These are phyloP conservation scores for Leccinum truebloodii DNA, from an alignment of 768 basidiomycete genomes.

Conservation along the genomic window DNA sequence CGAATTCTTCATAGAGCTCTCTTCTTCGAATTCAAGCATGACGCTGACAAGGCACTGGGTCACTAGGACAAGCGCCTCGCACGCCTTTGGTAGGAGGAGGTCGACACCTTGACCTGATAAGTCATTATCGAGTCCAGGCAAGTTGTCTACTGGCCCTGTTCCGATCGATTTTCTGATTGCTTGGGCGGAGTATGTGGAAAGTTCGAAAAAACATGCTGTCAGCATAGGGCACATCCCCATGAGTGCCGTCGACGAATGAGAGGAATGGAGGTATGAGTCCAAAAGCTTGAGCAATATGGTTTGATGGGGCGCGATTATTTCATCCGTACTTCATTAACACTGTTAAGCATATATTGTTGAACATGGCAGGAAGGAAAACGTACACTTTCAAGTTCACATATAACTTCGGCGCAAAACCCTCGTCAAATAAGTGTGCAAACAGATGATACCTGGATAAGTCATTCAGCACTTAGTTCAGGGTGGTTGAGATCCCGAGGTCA, in stretches of 20 bases:
- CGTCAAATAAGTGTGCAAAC: slow-evolving; percentile 62
- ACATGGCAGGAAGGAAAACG: slow-evolving; percentile 23
- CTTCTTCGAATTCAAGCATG: slow-evolving; percentile 45
- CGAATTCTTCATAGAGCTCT: slow-evolving; percentile 20
- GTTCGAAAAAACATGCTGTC: slow-evolving; percentile 57
- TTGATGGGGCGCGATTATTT: slow-evolving; percentile 82
- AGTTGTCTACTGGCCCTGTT: slow-evolving; percentile 12
- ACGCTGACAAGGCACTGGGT: slow-evolving; percentile 74
- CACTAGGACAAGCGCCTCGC: slow-evolving; percentile 78
- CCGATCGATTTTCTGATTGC: slow-evolving; percentile 53
- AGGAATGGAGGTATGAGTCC: slow-evolving; percentile 77
- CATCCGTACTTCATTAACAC: slow-evolving; percentile 52
- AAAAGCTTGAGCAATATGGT: slow-evolving; percentile 85
- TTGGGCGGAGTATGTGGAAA: slow-evolving; percentile 57
- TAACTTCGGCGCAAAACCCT: slow-evolving; percentile 55
- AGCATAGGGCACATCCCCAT: slow-evolving; percentile 57
- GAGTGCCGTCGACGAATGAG: slow-evolving; percentile 39
- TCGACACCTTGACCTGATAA: slow-evolving; percentile 48
- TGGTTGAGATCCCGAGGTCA: slow-evolving; percentile 31
- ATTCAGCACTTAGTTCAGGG: slow-evolving; percentile 12
- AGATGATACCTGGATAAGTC: slow-evolving; percentile 56
- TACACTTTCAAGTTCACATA: slow-evolving; percentile 65
- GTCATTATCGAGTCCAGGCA: slow-evolving; percentile 1
- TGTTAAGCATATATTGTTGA: slow-evolving; percentile 9
- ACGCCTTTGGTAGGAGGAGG: slow-evolving; percentile 71